phyloP scores from a whole-genome alignment of 1,284 basidiomycete genomes.

The Fomitopsis betulina region DNA sequence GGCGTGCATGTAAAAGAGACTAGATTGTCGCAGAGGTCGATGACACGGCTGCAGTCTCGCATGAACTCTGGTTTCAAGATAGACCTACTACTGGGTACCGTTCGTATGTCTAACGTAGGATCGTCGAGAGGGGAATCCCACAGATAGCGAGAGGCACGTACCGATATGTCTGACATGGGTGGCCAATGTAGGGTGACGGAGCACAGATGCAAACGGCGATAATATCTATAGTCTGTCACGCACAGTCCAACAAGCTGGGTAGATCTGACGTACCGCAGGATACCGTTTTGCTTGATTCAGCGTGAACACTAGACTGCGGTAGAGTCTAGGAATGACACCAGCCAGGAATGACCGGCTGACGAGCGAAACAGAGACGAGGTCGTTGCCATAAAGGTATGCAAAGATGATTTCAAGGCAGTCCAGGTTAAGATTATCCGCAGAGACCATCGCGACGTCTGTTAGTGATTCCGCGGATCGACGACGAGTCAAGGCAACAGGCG shows the following conservation, averaged over 20 bases:
- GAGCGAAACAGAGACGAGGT: constrained; percentile 54
- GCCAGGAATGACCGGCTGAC: constrained; percentile 60
- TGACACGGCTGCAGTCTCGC: constrained; percentile 41
- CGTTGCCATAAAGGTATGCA: constrained; percentile 42
- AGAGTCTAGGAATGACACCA: constrained; percentile 56
- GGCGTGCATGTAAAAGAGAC: constrained; percentile 50
- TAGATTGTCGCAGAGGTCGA: constrained; percentile 48
- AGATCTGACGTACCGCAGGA: constrained; percentile 31
- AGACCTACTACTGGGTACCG: constrained; percentile 32
- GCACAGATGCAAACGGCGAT: constrained; percentile 57
- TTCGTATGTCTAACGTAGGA: constrained; percentile 42
- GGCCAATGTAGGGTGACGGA: constrained; percentile 45
- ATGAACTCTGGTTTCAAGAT: constrained; percentile 46
- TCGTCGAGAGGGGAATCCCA: not conserved
- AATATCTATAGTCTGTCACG: constrained; percentile 28
- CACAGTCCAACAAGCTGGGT: not conserved
- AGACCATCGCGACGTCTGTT: constrained; percentile 40
- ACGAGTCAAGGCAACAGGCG: no score
- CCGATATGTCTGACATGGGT: constrained; percentile 59
- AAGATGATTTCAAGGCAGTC: constrained; percentile 69
- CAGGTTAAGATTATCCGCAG: constrained; percentile 61
- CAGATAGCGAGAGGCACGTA: constrained; percentile 15
- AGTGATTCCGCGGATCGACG: no score
- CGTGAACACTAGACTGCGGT: constrained; percentile 50
- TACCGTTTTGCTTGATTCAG: constrained; percentile 51